Base-by-base conservation (phyloP, 2,329 filamentous ascomycete genomes). In the Nemania serpens region DNA sequence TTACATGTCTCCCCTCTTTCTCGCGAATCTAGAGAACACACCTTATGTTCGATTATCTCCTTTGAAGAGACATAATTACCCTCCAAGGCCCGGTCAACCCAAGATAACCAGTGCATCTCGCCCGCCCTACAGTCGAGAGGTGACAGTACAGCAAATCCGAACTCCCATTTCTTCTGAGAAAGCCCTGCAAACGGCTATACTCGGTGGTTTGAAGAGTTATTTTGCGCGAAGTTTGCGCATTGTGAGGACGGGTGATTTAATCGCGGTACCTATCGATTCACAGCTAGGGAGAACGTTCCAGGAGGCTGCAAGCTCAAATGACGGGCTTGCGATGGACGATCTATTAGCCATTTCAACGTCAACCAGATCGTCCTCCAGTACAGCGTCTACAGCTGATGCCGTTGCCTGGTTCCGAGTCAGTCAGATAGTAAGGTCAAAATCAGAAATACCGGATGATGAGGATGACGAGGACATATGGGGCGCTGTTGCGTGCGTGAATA, bases 331-430 rank as follows among this genome's bases (percentile, higher is more conserved):
- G 48, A 87, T 94, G 34, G 91, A 96, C 59, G 93, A 97, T 63
- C 82, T 81, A 55, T 78, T 84, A 69, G 79, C 82, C 1, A 75
- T 86, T 63, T 82, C 84, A 33, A 83, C 77, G 7, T 75, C 59
- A 75, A 77, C 64, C 69, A 81, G 67, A 67, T 73, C 46, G 69
- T 78, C 64, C 33, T 63, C 63, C 54, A 65, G 70, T 18, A 59
- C 66, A 59, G 41, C 73, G 65, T 58, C 78, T 66, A 68, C 73
- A 55, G 79, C 77, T 67, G 86, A 83, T 75, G 84, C 81, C 33
- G 90, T 96, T 18, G 93, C 91, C 7, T 99, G 95, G 95, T 98
- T 97, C 80, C 91, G 88, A 66, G 90, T 99, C 42, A 89, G 90
- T 41, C 90, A 91, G 61, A 88, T 96, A 54, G 81, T 81, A 57